Evolutionary conservation across 2,329 filamentous ascomycete genomes (phyloP), one percentile per base, ranked within the genome.

Genomic region (Cercospora sojina): DNA sequence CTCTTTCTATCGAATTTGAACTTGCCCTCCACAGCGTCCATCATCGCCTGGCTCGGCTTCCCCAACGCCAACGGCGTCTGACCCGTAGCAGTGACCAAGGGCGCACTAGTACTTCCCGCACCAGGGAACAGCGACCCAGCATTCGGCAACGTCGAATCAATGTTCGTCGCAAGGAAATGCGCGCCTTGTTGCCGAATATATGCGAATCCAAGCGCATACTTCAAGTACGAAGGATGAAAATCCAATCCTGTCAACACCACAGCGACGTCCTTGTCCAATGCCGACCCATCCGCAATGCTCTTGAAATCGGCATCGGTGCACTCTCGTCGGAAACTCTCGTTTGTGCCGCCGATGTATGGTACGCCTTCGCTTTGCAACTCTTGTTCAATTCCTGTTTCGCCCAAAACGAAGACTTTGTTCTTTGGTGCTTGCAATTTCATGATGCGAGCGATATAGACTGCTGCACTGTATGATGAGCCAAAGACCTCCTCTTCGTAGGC

Each of bases 21-120:
- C 80, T 96, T 97, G 66, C 94, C 94, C 83, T 98, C 94, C 65
- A 99, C 91, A 3, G 95, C 93, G 78, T 98, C 94, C 94, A 99
- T 97, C 95, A 99, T 99, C 3, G 94, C 94, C 82, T 97, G 93
- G 77, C 92, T 97, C 3, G 95, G 95, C 82, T 99, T 99, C 0
- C 95, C 95, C 47, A 98, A 82, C 3, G 91, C 88, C 32, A 92
- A 80, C 0, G 95, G 94, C 74, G 90, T 84, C 77, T 87, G 80
- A 3, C 85, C 85, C 18, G 80, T 81, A 3, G 82, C 81, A 70
- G 90, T 90, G 62, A 90, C 84, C 67, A 99, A 80, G 1, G 93
- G 92, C 27, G 91, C 88, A 59, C 90, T 89, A 70, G 92, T 89
- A 1, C 91, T 90, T 0, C 95, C 95, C 0, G 95, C 95, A 6